Base-by-base conservation (phyloP, 2,329 filamentous ascomycete species). In the Cytospora piceicola region DNA sequence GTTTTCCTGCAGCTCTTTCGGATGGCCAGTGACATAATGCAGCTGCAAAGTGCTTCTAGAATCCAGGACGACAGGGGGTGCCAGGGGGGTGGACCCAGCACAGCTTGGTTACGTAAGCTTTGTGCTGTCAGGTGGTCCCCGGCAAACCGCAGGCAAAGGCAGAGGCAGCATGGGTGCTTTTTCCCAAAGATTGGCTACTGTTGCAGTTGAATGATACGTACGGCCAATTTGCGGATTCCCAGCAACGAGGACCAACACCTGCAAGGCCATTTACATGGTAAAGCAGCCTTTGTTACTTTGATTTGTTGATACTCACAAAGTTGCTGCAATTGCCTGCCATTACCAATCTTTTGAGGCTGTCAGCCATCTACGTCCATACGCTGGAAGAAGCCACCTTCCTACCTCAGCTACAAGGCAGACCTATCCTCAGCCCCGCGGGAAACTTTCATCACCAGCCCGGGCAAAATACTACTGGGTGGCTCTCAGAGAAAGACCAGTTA, bases 371-470 rank as follows among this genome's bases (percentile, higher is more conserved):
- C 34, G n/a, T n/a, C 58, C 49, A 32, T 14, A 24, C 29, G 22
- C 22, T 30, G 20, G 63, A 62, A 65, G 63, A 65, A 65, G 66
- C 66, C 63, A 67, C 66, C 55, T 65, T 58, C 63, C 32, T 49
- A 12, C 14, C 54, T 29, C 51, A 46, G 29, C 17, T 51, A n/a
- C 59, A 54, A 32, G 32, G 49, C 30, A 61, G 17, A 20, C 30
- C 22, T 54, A 58, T 54, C 58, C 27, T 61, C 32, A 53, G 51
- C 65, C 58, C 49, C 58, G 51, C 49, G 27, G 54, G 24, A 24
- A 32, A n/a, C n/a, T n/a, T n/a, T 27, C 61, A 61, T 64, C 65
- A 54, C 32, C 57, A 64, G 53, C n/a, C 9, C 39, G n/a, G 36
- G 8, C 32, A 42, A 14, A 22, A 49, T 51, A 42, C 46, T n/a